Conservation (phyloP, 2,329 filamentous ascomycete genomes). For the Aspergillus carbonarius region DNA sequence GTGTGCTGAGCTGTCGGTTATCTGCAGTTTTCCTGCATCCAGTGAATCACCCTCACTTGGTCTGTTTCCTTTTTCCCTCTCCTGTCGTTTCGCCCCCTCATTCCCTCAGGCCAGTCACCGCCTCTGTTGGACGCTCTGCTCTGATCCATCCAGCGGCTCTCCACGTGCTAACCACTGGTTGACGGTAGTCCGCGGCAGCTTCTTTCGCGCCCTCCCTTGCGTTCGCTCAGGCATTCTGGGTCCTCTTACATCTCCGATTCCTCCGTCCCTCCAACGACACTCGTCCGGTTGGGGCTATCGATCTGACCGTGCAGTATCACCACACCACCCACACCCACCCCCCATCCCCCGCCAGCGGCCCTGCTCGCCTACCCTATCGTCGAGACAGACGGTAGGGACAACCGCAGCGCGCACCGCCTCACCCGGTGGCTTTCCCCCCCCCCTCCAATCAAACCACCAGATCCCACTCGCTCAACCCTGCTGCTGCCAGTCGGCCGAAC, state of each 20-base stretch:
- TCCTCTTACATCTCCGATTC: conserved; percentile 20
- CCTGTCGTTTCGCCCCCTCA: not conserved
- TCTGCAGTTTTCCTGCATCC: conserved; percentile 20
- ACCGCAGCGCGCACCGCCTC: conserved; percentile 25
- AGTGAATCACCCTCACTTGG: conserved; percentile 1
- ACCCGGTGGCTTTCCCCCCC: conserved; percentile 23
- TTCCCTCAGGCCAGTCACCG: conserved; percentile 8
- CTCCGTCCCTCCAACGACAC: conserved; percentile 13
- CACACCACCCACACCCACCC: conserved; percentile 4
- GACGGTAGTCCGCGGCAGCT: conserved; percentile 21
- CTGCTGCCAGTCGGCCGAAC: conserved; percentile 19
- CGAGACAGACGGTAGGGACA: conserved; percentile 19
- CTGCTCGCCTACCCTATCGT: conserved; percentile 12
- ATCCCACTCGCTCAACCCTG: conserved; percentile 13
- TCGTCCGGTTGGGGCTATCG: conserved; percentile 15
- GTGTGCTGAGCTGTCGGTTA: conserved; percentile 26
- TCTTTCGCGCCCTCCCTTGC: conserved; percentile 24
- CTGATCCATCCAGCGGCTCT: conserved; percentile 19
- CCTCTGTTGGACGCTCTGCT: conserved; percentile 8
- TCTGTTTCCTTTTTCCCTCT: conserved; percentile 5
- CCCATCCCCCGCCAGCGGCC: not conserved
- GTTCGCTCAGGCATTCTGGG: conserved; percentile 19
- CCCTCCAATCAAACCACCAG: conserved; percentile 25
- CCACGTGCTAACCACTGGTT: conserved; percentile 27
- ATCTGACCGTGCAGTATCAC: conserved; percentile 21